Percentiles rank a stretch among this genome's conserved stretches.
phyloP scores from a whole-genome alignment of 2,329 filamentous ascomycete genomes.

The Paramyrothecium roridum region DNA sequence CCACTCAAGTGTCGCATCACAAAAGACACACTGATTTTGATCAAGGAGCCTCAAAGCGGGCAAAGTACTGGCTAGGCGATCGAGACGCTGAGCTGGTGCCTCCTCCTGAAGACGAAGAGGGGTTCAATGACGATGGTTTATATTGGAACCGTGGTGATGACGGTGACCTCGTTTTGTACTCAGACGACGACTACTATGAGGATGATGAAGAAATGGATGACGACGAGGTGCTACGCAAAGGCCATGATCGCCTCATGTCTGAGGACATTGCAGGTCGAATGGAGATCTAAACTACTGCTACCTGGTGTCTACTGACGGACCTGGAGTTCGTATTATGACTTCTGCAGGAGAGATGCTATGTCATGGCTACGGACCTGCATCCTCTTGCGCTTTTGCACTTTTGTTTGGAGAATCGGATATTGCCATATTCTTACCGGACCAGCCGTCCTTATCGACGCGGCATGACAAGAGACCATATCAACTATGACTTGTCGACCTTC shows the following conservation, averaged over 20 bases:
- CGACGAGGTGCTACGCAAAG: slow-evolving; percentile 34
- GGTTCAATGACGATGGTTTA: slow-evolving; percentile 46
- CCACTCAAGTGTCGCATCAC: slow-evolving; percentile 23
- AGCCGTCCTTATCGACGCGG: no score
- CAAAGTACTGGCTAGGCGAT: slow-evolving; percentile 84
- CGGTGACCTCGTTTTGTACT: slow-evolving; percentile 52
- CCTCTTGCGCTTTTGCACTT: no score
- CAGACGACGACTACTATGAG: slow-evolving; percentile 47
- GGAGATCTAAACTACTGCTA: slow-evolving; percentile 48
- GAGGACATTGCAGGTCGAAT: slow-evolving; percentile 61
- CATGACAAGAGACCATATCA: no score
- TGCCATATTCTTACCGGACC: no score
- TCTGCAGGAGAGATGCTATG: no score
- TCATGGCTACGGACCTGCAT: no score
- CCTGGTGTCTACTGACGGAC: not conserved
- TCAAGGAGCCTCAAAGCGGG: slow-evolving; percentile 60
- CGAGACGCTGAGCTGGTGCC: slow-evolving; percentile 47
- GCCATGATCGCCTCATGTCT: slow-evolving; percentile 53
- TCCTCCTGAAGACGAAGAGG: slow-evolving; percentile 44
- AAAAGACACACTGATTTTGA: slow-evolving; percentile 24
- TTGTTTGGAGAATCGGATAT: no score
- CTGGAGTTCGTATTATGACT: not conserved
- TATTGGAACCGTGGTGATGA: slow-evolving; percentile 58
- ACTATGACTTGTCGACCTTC: no score
- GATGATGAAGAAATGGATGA: slow-evolving; percentile 36